Evolutionary conservation across 2,329 filamentous ascomycete species (phyloP).

Genomic region (Dactylellina parvicollis): DNA sequence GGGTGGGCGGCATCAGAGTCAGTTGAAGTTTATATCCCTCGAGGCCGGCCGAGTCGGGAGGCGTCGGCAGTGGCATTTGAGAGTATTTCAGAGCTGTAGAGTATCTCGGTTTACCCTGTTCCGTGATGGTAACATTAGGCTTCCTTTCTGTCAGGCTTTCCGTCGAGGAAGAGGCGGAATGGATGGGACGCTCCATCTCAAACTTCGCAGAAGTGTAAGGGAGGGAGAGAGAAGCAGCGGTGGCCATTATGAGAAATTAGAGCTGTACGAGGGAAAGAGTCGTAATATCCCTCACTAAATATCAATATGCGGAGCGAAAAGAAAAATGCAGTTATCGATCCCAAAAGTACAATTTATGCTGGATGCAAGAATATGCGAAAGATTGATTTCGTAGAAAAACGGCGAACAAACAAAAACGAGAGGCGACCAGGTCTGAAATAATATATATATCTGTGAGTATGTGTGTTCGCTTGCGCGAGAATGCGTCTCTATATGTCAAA

Average conservation of each 20-base stretch:
- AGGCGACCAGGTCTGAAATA: slow-evolving; percentile 37
- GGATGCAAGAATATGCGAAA: slow-evolving; percentile 10
- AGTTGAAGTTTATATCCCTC: slow-evolving; percentile 51
- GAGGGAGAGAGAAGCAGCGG: slow-evolving; percentile 18
- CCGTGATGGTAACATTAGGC: slow-evolving; percentile 12
- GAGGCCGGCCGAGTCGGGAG: slow-evolving; percentile 50
- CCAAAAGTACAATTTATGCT: slow-evolving; percentile 22
- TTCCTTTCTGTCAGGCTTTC: slow-evolving; percentile 41
- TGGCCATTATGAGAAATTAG: slow-evolving; percentile 41
- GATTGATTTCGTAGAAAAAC: neutral
- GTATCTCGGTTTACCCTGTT: slow-evolving; percentile 46
- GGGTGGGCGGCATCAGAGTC: slow-evolving; percentile 52
- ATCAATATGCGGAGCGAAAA: slow-evolving; percentile 1
- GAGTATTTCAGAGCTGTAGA: slow-evolving; percentile 51
- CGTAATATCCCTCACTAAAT: slow-evolving; percentile 9
- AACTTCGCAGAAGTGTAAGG: slow-evolving; percentile 51
- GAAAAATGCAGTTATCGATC: slow-evolving; percentile 41
- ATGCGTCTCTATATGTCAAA: slow-evolving; percentile 19
- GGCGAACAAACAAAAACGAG: slow-evolving; percentile 25
- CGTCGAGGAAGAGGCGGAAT: slow-evolving; percentile 37
- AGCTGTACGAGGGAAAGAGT: neutral
- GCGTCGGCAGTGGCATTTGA: slow-evolving; percentile 53
- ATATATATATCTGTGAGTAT: slow-evolving; percentile 34
- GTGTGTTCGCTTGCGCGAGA: slow-evolving; percentile 38
- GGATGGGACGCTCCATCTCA: slow-evolving; percentile 40